phyloP scores from a whole-genome alignment of 352 stramenopile species.

The Phytophthora tentaculata region DNA sequence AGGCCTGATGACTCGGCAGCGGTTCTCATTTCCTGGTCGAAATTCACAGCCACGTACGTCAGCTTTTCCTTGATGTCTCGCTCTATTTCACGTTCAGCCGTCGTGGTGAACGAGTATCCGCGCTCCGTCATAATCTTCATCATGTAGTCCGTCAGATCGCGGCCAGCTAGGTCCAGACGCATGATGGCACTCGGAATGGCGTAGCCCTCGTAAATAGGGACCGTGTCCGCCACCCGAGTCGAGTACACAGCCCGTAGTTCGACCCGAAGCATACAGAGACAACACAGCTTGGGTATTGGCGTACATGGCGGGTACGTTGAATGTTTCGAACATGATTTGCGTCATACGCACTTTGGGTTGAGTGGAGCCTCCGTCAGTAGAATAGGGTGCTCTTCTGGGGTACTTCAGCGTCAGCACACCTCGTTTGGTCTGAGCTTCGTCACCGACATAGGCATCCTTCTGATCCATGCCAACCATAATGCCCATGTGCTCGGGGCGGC shows the following conservation, averaged over 20 bases:
- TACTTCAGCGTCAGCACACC: constrained; percentile 96
- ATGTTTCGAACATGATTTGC: too few relatives aligned
- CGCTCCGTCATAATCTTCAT: constrained; percentile 97
- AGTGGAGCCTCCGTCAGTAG: too few relatives aligned
- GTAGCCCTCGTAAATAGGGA: too few relatives aligned
- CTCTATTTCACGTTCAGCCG: constrained; percentile 95
- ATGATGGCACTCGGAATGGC: constrained; percentile 57
- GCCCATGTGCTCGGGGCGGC: constrained; percentile 95
- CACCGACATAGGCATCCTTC: constrained; percentile 94
- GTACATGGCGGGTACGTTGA: too few relatives aligned
- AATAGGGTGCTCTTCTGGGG: constrained; percentile 62
- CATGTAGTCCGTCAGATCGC: constrained; percentile 96
- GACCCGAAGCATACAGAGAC: too few relatives aligned
- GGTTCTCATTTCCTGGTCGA: constrained; percentile 94
- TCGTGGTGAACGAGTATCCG: constrained; percentile 95
- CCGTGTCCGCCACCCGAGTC: too few relatives aligned
- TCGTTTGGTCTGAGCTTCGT: constrained; percentile 93
- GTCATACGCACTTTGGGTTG: too few relatives aligned
- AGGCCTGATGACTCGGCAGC: constrained; percentile 71
- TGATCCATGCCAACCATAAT: constrained; percentile 99
- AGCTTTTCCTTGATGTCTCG: constrained; percentile 98
- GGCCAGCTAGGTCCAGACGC: constrained; percentile 94
- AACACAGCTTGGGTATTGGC: too few relatives aligned
- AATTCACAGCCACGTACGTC: constrained; percentile 96
- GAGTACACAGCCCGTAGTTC: too few relatives aligned